These are phyloP conservation scores for Ensete glaucum DNA, from an alignment of 176 grass and related monocot genomes.

Conservation along the genomic window DNA sequence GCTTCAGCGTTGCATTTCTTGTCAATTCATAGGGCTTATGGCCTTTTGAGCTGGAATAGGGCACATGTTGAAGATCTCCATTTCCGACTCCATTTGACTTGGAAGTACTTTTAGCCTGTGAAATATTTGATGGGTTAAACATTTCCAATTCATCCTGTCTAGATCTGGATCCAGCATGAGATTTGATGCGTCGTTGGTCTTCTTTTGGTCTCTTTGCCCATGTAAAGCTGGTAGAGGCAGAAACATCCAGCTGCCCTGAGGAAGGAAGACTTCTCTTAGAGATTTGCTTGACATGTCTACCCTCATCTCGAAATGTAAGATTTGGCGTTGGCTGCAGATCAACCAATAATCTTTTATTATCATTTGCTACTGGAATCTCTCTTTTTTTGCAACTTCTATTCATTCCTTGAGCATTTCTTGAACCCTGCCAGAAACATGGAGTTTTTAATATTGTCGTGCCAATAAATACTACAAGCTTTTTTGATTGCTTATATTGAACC, in stretches of 20 bases:
- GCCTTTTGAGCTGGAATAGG: neutral
- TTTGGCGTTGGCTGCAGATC: slow-evolving; percentile 33
- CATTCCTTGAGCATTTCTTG: neutral
- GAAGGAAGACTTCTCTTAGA: slow-evolving; percentile 19
- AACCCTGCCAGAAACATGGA: neutral
- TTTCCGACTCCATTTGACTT: neutral
- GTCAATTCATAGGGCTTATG: slow-evolving; percentile 31
- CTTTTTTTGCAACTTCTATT: slow-evolving; percentile 4
- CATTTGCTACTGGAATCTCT: slow-evolving; percentile 18
- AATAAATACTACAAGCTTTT: neutral
- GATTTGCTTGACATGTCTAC: slow-evolving; percentile 19
- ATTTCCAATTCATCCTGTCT: neutral
- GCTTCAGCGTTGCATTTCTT: slow-evolving; percentile 58
- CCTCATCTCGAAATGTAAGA: slow-evolving; percentile 24
- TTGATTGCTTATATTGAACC: neutral
- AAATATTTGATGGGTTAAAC: neutral
- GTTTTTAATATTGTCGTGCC: neutral
- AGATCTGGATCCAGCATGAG: slow-evolving; percentile 12
- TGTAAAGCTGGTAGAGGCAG: slow-evolving; percentile 47
- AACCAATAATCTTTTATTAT: slow-evolving; percentile 31
- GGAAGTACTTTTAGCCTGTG: neutral
- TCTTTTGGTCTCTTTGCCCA: slow-evolving; percentile 64
- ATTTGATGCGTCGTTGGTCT: slow-evolving; percentile 7
- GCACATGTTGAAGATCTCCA: neutral
- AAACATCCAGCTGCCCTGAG: slow-evolving; percentile 33